These are phyloP conservation scores for Oryza nivara DNA, from an alignment of 176 grass and related monocot species.

Conservation along the genomic window DNA sequence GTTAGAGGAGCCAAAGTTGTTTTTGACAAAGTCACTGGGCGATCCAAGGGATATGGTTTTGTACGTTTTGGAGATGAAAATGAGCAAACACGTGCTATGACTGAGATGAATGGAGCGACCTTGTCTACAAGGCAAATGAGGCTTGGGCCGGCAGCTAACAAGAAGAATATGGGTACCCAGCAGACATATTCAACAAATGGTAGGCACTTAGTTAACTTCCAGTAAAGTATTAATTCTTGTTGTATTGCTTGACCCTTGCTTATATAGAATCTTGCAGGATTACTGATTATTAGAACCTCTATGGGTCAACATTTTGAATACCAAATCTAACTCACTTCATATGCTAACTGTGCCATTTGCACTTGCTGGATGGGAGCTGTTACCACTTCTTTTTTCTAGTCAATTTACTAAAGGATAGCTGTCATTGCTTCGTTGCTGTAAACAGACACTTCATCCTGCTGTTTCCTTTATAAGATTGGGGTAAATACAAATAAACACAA, in stretches of 20 bases:
- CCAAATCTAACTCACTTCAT: background rate
- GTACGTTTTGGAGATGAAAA: constrained; percentile 75
- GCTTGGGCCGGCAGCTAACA: constrained; percentile 78
- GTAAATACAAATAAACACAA: constrained; percentile 49
- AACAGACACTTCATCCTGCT: constrained; percentile 51
- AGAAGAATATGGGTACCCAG: constrained; percentile 69
- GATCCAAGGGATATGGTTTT: constrained; percentile 89
- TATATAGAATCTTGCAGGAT: constrained; percentile 37
- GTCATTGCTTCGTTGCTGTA: constrained; percentile 52
- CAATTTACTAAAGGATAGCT: constrained; percentile 30
- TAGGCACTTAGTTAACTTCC: background rate
- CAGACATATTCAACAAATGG: constrained; percentile 61
- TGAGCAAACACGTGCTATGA: constrained; percentile 85
- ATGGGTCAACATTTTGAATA: constrained; percentile 29
- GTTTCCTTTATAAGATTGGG: constrained; percentile 58
- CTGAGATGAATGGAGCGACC: constrained; percentile 79
- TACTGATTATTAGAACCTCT: constrained; percentile 29
- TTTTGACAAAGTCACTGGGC: constrained; percentile 67
- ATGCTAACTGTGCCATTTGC: constrained; percentile 31
- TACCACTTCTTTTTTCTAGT: constrained; percentile 27
- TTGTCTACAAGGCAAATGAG: constrained; percentile 86
- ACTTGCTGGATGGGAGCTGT: constrained; percentile 28
- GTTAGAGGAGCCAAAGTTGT: constrained; percentile 92
- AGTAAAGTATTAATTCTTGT: background rate
- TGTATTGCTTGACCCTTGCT: constrained; percentile 21